These are phyloP conservation scores for Pyrenochaeta sp. DNA, from an alignment of 2,329 filamentous ascomycete genomes.

Conservation along the genomic window DNA sequence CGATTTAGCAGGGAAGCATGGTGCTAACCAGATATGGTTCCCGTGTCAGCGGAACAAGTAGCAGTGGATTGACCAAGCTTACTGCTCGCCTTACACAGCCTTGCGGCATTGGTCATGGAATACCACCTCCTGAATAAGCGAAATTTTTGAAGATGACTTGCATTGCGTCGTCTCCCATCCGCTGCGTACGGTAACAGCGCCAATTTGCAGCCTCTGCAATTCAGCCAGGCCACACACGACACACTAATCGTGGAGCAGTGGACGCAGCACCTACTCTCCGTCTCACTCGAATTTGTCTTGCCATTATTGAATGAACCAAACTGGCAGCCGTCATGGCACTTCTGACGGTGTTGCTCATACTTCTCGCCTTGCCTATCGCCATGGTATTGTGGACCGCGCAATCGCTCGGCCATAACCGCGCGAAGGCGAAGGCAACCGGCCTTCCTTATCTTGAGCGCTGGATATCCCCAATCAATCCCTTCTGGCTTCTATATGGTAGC, in stretches of 20 bases:
- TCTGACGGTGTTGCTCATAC: background rate
- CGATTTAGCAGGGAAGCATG: background rate
- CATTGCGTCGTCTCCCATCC: background rate
- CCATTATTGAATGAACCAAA: background rate
- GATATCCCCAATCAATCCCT: constrained; percentile 18
- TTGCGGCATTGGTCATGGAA: background rate
- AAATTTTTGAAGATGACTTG: background rate
- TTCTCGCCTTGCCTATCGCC: constrained; percentile 1
- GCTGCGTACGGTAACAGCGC: background rate
- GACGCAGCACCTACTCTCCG: background rate
- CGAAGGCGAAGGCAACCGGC: constrained; percentile 16
- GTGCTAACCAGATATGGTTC: background rate
- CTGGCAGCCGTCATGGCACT: background rate
- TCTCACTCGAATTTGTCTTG: background rate
- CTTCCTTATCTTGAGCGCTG: constrained; percentile 25
- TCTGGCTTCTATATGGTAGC: constrained; percentile 24
- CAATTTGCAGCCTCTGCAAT: background rate
- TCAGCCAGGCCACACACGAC: background rate
- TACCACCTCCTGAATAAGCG: background rate
- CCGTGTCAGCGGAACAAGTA: background rate
- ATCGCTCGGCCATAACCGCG: constrained; percentile 6
- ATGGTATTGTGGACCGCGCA: constrained; percentile 2
- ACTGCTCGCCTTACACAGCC: background rate
- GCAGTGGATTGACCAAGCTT: background rate
- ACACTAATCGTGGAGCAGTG: no score